Evolutionary conservation across 1,284 basidiomycete species (phyloP), one percentile per base, ranked within the genome.

Genomic region (Inonotus hispidus): DNA sequence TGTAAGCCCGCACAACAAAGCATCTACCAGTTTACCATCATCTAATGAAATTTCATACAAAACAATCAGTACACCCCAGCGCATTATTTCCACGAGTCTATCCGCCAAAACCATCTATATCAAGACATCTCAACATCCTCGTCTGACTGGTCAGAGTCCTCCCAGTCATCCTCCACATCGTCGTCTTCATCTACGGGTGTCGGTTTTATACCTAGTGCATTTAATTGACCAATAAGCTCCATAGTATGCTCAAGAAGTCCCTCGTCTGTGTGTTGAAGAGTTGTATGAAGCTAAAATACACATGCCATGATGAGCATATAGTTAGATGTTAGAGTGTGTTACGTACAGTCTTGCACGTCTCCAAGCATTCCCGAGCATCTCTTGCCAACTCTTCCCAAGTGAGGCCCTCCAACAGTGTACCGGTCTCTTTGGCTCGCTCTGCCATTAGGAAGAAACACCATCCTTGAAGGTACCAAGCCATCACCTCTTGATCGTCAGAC

Each of bases 391-490:
- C 93, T 69, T 88, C 81, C 82, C 87, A 90, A 4, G 81, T 79
- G 60, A 91, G 69, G 11, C 81, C 83, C 57, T 84, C 84, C 3
- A 84, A 72, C 45, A 79, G 81, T 14, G 76, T 79, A n/a, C 79
- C 53, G 6, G 50, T 50, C 64, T 85, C 83, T 63, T 81, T 79
- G 16, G 82, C 81, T 63, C 83, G 80, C 69, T 90, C 85, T 0
- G 82, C 80, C 82, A 87, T 84, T 46, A 95, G 77, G 76, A 87
- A 93, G 79, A 93, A 94, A 62, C 91, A 89, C 92, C 93, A 95
- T 57, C 93, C 95, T 71, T 95, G 91, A n/a, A 96, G 82, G 72
- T 97, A 97, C 83, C 93, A 95, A 2, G 89, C 92, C 69, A 96
- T 94, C 5, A 95, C 86, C 60, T 94, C 90, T 69, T 93, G 84